A percentile compares a stretch with the other conserved stretches of the same genome.
Evolutionary conservation across 176 grass and related monocot species (phyloP).

Genomic region (Miscanthus lutarioriparius): DNA sequence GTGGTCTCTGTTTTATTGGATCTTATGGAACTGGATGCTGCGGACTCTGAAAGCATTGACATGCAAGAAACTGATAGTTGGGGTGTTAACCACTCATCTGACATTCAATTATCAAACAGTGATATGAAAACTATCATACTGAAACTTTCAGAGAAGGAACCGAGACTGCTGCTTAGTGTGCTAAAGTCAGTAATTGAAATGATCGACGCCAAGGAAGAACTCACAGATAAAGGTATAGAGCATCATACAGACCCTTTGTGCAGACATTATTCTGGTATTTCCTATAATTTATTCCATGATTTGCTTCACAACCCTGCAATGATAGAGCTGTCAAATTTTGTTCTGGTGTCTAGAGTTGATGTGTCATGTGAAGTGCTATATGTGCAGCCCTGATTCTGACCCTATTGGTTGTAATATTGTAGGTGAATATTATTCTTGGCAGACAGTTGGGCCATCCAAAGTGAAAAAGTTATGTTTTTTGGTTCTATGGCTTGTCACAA

Average conservation of each 20-base stretch:
- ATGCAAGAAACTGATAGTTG: constrained; percentile 45
- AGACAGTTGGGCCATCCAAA: constrained; percentile 17
- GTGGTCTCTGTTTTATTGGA: constrained; percentile 68
- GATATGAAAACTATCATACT: constrained; percentile 60
- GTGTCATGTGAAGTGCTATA: constrained; percentile 24
- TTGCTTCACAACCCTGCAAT: constrained; percentile 7
- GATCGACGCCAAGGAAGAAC: constrained; percentile 52
- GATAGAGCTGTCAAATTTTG: neutral
- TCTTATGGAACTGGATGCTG: constrained; percentile 52
- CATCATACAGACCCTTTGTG: neutral
- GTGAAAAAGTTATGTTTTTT: constrained; percentile 54
- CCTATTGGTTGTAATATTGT: constrained; percentile 29
- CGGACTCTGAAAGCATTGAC: constrained; percentile 39
- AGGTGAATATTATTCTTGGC: constrained; percentile 52
- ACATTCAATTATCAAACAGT: constrained; percentile 41
- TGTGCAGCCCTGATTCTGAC: neutral
- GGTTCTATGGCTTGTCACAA: constrained; percentile 65
- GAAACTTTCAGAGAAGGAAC: constrained; percentile 71
- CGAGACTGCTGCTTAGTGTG: constrained; percentile 67
- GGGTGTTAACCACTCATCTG: constrained; percentile 29
- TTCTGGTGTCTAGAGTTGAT: neutral
- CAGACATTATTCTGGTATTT: neutral
- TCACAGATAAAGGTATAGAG: constrained; percentile 40
- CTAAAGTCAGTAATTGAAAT: constrained; percentile 74
- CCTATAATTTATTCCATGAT: constrained; percentile 2